A percentile compares a stretch with the other conserved stretches of the same genome.
Conservation (phyloP, 225 moss, liverwort and hornwort genomes). For the Pleurozium schreberi region DNA sequence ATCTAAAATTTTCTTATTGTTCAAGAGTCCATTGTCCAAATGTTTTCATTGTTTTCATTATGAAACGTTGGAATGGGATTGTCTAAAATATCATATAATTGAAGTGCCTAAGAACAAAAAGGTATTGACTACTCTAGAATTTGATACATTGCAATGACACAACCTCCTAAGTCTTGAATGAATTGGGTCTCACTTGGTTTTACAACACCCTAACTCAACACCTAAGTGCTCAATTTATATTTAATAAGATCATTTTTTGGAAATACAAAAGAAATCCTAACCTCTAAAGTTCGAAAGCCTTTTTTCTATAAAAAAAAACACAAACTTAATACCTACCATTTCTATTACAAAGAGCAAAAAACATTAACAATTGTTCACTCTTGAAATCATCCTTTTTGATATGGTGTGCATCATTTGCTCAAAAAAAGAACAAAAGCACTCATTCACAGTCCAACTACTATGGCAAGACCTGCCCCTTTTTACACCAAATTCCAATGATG, state of each 20-base stretch:
- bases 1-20: neutral
- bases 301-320: no score
- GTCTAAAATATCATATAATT: neutral
- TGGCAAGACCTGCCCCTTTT: neutral
- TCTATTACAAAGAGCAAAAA: no score
- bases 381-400: no score
- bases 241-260: neutral
- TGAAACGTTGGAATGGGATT: fast-evolving
- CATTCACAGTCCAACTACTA: fast-evolving
- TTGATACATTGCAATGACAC: neutral
- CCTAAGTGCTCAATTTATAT: fast-evolving
- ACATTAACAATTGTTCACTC: no score
- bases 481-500: neutral
- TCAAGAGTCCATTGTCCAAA: fast-evolving
- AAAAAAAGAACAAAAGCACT: neutral
- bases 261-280: neutral
- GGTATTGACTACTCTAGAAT: neutral
- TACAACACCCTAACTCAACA: neutral
- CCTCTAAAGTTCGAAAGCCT: no score
- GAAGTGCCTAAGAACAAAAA: neutral
- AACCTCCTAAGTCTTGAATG: neutral
- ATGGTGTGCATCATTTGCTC: neutral
- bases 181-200: neutral
- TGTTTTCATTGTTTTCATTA: neutral
- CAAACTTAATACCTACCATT: no score